phyloP scores from a whole-genome alignment of 169 alveolate species.

The Plasmodium cynomolgi region DNA sequence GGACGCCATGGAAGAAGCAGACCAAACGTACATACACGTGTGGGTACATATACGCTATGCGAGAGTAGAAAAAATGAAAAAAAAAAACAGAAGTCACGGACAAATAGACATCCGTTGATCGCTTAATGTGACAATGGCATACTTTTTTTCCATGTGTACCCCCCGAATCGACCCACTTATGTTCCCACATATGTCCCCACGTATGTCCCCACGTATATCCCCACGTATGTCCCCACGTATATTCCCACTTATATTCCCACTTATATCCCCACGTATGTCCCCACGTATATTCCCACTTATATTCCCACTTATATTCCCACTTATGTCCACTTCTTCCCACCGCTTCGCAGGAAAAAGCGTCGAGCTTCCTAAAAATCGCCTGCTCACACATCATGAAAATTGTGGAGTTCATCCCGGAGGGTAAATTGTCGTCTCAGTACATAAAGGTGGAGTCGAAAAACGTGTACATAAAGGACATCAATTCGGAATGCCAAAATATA shows the following conservation, averaged over 20 bases:
- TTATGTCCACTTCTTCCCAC: no score
- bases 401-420: conserved; percentile 50
- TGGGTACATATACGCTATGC: background rate
- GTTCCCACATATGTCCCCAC: background rate
- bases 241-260: background rate
- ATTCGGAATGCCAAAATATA: conserved; percentile 46
- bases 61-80: background rate
- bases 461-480: conserved; percentile 56
- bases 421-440: conserved; percentile 55
- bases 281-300: background rate
- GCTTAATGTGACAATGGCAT: background rate
- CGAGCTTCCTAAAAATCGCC: conserved; percentile 39
- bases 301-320: background rate
- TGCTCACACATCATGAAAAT: conserved; percentile 54
- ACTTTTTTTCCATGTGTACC: background rate
- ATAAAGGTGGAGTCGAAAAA: conserved; percentile 50
- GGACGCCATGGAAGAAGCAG: background rate
- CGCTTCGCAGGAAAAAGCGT: conserved; percentile 41
- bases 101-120: background rate
- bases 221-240: no score
- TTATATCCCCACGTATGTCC: no score
- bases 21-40: background rate
- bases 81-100: background rate
- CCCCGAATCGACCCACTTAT: background rate
- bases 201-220: background rate